phyloP scores from a whole-genome alignment of 805 yeast genomes.

The Vanderwaltozyma verrucispora region DNA sequence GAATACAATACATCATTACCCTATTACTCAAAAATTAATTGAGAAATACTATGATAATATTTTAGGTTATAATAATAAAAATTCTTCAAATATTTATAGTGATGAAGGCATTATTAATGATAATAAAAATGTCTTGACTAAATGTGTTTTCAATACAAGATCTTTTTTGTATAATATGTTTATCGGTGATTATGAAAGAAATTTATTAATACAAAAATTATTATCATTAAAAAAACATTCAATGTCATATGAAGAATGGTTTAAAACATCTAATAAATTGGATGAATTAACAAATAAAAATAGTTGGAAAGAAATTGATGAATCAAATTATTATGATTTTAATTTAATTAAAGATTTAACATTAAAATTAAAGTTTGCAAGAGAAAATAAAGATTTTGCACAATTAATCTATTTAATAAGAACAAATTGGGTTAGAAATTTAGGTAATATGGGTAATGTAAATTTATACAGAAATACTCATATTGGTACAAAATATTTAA shows the following conservation, averaged over 20 bases:
- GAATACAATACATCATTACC: slow-evolving; percentile 3
- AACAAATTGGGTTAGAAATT: slow-evolving; percentile 74
- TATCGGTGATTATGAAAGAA: slow-evolving; percentile 22
- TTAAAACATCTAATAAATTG: slow-evolving; percentile 45
- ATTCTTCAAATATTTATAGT: slow-evolving; percentile 3
- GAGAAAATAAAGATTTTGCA: slow-evolving; percentile 47
- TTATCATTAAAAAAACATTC: slow-evolving; percentile 39
- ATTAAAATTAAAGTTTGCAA: slow-evolving; percentile 46
- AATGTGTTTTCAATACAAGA: slow-evolving; percentile 2
- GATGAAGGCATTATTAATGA: slow-evolving; percentile 3
- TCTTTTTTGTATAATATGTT: slow-evolving; percentile 8
- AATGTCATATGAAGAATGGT: slow-evolving; percentile 55
- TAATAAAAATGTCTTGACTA: background rate
- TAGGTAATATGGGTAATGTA: slow-evolving; percentile 80
- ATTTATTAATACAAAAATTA: slow-evolving; percentile 30
- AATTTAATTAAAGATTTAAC: slow-evolving; percentile 45
- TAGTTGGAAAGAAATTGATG: slow-evolving; percentile 58
- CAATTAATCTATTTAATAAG: slow-evolving; percentile 63
- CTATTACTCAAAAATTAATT: slow-evolving; percentile 18
- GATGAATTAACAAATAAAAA: slow-evolving; percentile 58
- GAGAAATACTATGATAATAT: slow-evolving; percentile 12
- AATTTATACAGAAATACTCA: slow-evolving; percentile 66
- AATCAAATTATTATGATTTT: slow-evolving; percentile 65
- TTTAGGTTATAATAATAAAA: background rate
- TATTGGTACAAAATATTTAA: slow-evolving; percentile 75